Base-by-base conservation (phyloP, 2,329 filamentous ascomycete species). In the Beauveria australis region DNA sequence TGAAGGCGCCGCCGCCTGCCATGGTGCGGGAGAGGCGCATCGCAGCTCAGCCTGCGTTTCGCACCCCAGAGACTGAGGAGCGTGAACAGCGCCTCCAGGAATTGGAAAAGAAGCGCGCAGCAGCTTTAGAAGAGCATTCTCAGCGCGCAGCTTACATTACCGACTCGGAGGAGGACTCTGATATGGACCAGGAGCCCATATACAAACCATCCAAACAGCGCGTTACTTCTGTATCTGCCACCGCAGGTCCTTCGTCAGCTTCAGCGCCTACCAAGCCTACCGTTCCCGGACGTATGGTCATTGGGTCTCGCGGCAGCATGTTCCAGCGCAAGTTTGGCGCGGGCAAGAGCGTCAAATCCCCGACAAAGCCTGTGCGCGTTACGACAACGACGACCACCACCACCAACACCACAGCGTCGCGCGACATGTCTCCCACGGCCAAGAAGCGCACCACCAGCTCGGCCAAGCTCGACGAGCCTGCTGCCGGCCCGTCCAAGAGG, bases 1-100 rank as follows among this genome's bases (percentile, higher is more conserved):
- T 76, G 65, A 70, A 62, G 22, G 75, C 73, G 51, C 82, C 84
- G 0, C 84, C 84, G 7, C 67, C 73, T 1, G 76, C 76, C 55
- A 83, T 86, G 82, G 67, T 83, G 6, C 75, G 79, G 53, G 81
- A 84, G 55, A 75, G 79, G 53, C 75, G 78, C 30, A 78, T 78
- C 51, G 76, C 76, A 14, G 67, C 75, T 59, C 70, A 78, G 53
- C 76, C 75, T 4, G 62, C 65, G 9, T 72, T 69, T 33, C 67
- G 69, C 33, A 66, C 70, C 16, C 58, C 63, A 2, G 63, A 66
- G 16, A 70, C 67, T 46, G 66, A 46, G 44, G 33, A 61, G 3
- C 56, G 64, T 2, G 63, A 61, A 51, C 57, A 66, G 37, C 61
- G 64, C 2, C 59, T 65, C 5, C 65, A 67, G 3, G 68, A 63